Conservation (phyloP, 2,329 filamentous ascomycete genomes). For the Orbilia quercus region DNA sequence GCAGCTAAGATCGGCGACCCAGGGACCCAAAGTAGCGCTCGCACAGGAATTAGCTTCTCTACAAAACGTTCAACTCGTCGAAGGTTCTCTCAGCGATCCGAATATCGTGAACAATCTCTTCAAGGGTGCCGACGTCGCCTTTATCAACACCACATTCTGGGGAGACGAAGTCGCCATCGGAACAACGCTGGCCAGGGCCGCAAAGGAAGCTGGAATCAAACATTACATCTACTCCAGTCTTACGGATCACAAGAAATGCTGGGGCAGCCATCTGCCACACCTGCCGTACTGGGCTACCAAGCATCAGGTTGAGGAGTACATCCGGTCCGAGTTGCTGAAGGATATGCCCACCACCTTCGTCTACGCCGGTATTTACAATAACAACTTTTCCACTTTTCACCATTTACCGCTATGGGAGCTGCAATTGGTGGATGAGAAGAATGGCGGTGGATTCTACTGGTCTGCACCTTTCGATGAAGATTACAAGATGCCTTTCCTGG, state of each 20-base stretch:
- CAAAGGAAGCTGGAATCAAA: conserved; percentile 82
- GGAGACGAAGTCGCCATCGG: conserved; percentile 93
- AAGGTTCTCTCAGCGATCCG: conserved; percentile 77
- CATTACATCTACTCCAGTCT: conserved; percentile 98
- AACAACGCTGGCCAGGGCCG: conserved; percentile 86
- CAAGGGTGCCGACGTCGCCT: conserved; percentile 84
- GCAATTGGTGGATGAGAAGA: conserved; percentile 86
- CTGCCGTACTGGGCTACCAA: conserved; percentile 93
- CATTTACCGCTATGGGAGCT: conserved; percentile 74
- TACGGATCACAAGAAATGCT: conserved; percentile 89
- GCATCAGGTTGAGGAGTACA: conserved; percentile 90
- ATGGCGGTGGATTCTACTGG: conserved; percentile 81
- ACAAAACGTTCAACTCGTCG: conserved; percentile 76
- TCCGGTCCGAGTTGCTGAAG: conserved; percentile 78
- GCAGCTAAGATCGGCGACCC: conserved; percentile 73
- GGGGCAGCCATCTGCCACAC: conserved; percentile 76
- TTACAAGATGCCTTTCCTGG: conserved; percentile 90
- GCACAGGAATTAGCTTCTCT: conserved; percentile 85
- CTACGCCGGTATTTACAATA: conserved; percentile 98
- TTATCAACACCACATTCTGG: conserved; percentile 86
- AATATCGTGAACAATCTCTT: conserved; percentile 81
- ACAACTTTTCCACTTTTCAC: conserved; percentile 93
- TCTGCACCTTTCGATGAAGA: conserved; percentile 92
- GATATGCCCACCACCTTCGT: conserved; percentile 81
- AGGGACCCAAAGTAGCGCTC: conserved; percentile 75